Evolutionary conservation across 1,139 yeast genomes (phyloP), one percentile per base, ranked within the genome.

Genomic region (Suhomyces atakaporum): DNA sequence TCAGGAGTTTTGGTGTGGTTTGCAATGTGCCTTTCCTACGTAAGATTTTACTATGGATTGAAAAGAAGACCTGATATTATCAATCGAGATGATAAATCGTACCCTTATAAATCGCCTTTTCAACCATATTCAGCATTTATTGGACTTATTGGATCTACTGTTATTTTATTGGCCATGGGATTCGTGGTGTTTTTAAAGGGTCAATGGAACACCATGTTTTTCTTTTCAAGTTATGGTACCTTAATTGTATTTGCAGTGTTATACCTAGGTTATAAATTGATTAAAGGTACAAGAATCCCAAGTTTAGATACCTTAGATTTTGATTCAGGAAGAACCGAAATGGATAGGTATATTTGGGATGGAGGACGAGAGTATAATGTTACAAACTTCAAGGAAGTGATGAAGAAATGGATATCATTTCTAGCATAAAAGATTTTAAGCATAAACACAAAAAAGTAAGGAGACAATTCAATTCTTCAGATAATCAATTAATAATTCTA

Each of bases 1-100:
- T 75, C 90, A 0, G 87, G 88, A 1, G 73, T 85, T 36, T 58
- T 86, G 22, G 85, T 83, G 34, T 87, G 95, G 95, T 77, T 81
- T 39, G 86, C 90, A 4, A 83, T 87, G 84, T 81, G 88, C 47
- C 58, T 85, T 12, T 75, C 92, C 2, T 87, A 74, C 52, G 61
- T 85, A 21, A 62, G 96, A 36, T 87, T 85, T 51, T 82, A 75
- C 57, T 73, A 74, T 47, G 95, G 90, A 0, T 62, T 87, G 42
- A 69, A 77, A 46, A 59, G 75, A 35, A 63, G 94, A 36, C 85
- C 85, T 0, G 87, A 81, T 54, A 80, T 81, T 29, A 76, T 81
- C 25, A 66, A 73, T 38, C 62, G 88, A 46, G 71, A 79, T 45
- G 85, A 81, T 50, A 73, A 74, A 27, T 65, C 79, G n/a, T 86